Percentiles rank a stretch among this genome's conserved stretches.
Evolutionary conservation across 257 asterid genomes (phyloP).

Genomic region (Nicotiana tomentosiformis): DNA sequence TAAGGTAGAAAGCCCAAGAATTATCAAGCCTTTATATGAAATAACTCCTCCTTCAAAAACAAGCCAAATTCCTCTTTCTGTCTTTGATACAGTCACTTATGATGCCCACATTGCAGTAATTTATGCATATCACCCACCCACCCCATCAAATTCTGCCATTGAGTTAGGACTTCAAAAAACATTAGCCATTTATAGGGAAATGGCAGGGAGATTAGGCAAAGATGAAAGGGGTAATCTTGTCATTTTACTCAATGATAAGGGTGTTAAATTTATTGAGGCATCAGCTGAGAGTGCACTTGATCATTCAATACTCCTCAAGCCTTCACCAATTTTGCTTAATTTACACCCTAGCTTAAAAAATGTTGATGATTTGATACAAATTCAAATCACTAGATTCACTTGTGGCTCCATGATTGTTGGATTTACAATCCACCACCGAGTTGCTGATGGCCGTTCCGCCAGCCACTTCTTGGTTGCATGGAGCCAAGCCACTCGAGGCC

Average conservation of each 20-base stretch:
- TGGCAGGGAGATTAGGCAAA: constrained; percentile 67
- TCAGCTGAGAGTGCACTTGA: constrained; percentile 42
- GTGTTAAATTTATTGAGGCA: constrained; percentile 71
- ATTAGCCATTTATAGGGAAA: constrained; percentile 44
- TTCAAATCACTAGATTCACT: constrained; percentile 61
- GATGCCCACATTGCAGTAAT: constrained; percentile 64
- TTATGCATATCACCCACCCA: constrained; percentile 68
- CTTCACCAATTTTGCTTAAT: constrained; percentile 42
- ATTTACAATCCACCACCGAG: constrained; percentile 52
- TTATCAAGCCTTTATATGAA: constrained; percentile 12
- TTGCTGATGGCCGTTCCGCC: constrained; percentile 23
- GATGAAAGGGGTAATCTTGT: constrained; percentile 33
- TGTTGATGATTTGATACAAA: constrained; percentile 54
- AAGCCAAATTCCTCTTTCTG: constrained; percentile 30
- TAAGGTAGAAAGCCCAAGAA: constrained; percentile 45
- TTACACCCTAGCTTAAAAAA: constrained; percentile 57
- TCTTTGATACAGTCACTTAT: constrained; percentile 60
- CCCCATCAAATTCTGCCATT: constrained; percentile 40
- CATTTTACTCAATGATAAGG: constrained; percentile 54
- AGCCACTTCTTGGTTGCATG: constrained; percentile 72
- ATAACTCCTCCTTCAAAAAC: constrained; percentile 34
- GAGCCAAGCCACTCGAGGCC: constrained; percentile 60
- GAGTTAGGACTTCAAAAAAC: constrained; percentile 60
- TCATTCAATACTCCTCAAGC: constrained; percentile 27
- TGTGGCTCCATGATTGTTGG: constrained; percentile 80